Evolutionary conservation across 108 stramenopile genomes (phyloP), one percentile per base, ranked within the genome.

Genomic region (Nitzschia inconspicua): DNA sequence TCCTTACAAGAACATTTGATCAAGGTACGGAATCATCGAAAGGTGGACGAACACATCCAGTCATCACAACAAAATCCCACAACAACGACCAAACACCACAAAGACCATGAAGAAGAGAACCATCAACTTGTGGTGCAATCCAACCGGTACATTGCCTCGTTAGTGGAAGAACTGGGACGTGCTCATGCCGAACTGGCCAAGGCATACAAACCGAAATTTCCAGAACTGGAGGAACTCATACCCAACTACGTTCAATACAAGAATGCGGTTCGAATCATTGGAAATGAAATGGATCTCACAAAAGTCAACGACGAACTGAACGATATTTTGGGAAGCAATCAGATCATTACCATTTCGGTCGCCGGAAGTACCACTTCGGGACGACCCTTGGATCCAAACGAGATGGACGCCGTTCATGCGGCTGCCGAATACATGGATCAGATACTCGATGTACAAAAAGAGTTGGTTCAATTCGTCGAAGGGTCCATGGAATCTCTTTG

Each of bases 331-430:
- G 88, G 72, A 9, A 56, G 63, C 23, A 94, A 89, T 59, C 81
- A 92, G 49, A 88, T 97, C 58, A 96, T 98, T 73, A 95, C 95
- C 11, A 77, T 98, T 28, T 82, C 85, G 25, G 94, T 98, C 9
- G 88, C 96, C 0, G 92, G 87, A 34, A 85, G 80, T 51, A 94
- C 96, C 2, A 95, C 93, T 6, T 73, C 77, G 7, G 92, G 91
- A 3, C 57, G 83, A 14, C 60, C 70, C 9, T 62, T 97, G 35
- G 52, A 68, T 0, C 66, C 73, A 25, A 65, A 52, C 6, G 93
- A 88, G 63, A 65, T 96, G 40, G 28, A 57, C 23, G 24, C 10
- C 8, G 76, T 82, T 4, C 56, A 83, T 43, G 55, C 39, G 14
- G 65, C 76, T 7, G 77, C 71, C 28, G 39, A 39, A 11, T 86